These are phyloP conservation scores for Boletellus deceptivus DNA, from an alignment of 1,284 basidiomycete genomes.

Conservation along the genomic window DNA sequence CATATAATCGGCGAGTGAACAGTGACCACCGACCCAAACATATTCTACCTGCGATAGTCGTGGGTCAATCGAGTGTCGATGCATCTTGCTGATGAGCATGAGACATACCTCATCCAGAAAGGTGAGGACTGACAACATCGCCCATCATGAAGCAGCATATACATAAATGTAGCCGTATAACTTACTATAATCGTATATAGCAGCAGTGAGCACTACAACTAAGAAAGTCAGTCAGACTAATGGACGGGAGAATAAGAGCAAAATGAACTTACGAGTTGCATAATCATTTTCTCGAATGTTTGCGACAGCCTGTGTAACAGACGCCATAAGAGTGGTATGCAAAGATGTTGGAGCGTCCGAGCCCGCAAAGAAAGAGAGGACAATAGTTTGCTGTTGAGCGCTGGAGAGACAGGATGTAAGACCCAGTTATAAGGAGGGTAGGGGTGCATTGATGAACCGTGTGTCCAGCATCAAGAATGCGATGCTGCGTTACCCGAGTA, in stretches of 20 bases:
- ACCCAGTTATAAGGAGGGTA: no score
- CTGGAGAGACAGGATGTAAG: no score
- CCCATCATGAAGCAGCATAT: neutral
- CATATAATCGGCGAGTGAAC: neutral
- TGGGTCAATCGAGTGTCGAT: neutral
- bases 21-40: neutral
- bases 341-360: no score
- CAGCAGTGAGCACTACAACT: neutral
- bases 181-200: neutral
- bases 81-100: neutral
- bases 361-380: neutral
- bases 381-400: no score
- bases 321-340: neutral
- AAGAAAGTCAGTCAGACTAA: neutral
- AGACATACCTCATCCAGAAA: neutral
- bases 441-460: no score
- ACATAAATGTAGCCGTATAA: neutral
- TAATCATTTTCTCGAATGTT: neutral
- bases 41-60: neutral
- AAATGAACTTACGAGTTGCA: neutral
- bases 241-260: neutral
- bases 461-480: no score
- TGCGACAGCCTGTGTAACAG: neutral
- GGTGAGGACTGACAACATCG: neutral
- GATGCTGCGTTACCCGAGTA: no score